Evolutionary conservation across 169 alveolate species (phyloP), one percentile per base, ranked within the genome.

Genomic region (Pseudocohnilembus persalinus): DNA sequence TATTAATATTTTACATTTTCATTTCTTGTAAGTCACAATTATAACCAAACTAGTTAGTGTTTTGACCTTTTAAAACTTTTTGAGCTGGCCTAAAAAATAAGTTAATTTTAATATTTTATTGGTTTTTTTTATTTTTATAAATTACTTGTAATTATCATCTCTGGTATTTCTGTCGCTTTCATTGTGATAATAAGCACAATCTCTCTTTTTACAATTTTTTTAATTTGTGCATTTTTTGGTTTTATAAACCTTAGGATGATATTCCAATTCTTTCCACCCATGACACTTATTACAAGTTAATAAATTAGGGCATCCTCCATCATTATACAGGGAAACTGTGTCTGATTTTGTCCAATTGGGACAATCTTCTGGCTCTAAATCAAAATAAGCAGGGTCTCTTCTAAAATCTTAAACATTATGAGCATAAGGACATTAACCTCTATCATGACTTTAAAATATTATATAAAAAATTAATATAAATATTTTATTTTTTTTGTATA

Each of bases 211-310:
- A 35, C 91, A 90, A n/a, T 83, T 76, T 72, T 80, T 83, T 27
- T 79, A 83, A 74, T 76, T 78, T 65, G 89, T 65, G 74, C 97
- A 94, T 34, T 82, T 74, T 34, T 81, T 74, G 0, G 92, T 91
- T 81, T 94, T 90, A 83, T 92, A 92, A 73, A 76, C 63, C 29
- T 83, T 68, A 33, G 95, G 95, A 85, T 92, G 93, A 80, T 90
- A 92, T 77, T 92, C 94, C 63, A 81, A 77, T 88, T 94, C 95
- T 49, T 85, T 87, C 89, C 91, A 91, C 29, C 91, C 93, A 85
- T 94, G 97, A 77, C 92, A 88, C 79, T 85, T 84, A 32, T 64
- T 85, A 64, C 97, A 94, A 28, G 81, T 81, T 74, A 77, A 87
- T 63, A 83, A 79, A 31, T 83, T 82, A 27, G 81, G 73, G 81